These are phyloP conservation scores for Fomitiporia mediterranea DNA, from an alignment of 1,284 basidiomycete genomes.

Conservation along the genomic window DNA sequence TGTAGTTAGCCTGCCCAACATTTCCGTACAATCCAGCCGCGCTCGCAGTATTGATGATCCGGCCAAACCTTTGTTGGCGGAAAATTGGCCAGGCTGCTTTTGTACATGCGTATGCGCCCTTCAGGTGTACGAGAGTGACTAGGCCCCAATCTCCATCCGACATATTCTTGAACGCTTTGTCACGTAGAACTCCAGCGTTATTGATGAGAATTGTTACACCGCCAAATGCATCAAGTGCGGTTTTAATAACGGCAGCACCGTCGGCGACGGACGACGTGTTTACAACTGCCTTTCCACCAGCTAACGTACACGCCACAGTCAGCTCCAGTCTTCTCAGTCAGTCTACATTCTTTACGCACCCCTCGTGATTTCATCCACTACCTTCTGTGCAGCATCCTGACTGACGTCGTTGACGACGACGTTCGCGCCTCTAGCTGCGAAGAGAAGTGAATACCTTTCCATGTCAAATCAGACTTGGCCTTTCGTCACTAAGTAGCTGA, in stretches of 20 bases:
- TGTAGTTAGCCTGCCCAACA: slow-evolving; percentile 95
- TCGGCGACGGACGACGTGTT: slow-evolving; percentile 91
- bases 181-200: slow-evolving; percentile 89
- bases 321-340: neutral
- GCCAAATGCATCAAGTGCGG: slow-evolving; percentile 86
- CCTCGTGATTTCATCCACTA: slow-evolving; percentile 85
- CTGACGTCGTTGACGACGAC: slow-evolving; percentile 97
- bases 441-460: slow-evolving; percentile 82
- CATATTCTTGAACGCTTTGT: slow-evolving; percentile 84
- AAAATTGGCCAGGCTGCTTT: slow-evolving; percentile 97
- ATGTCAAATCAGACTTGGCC: neutral
- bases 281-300: slow-evolving; percentile 80
- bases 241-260: slow-evolving; percentile 83
- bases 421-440: slow-evolving; percentile 88
- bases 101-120: slow-evolving; percentile 92
- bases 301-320: slow-evolving; percentile 36
- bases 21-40: slow-evolving; percentile 88
- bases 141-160: slow-evolving; percentile 86
- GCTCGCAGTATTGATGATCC: slow-evolving; percentile 90
- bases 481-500: neutral
- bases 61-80: slow-evolving; percentile 91
- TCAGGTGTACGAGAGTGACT: slow-evolving; percentile 87
- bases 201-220: slow-evolving; percentile 84
- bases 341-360: slow-evolving; percentile 51
- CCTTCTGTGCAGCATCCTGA: slow-evolving; percentile 83